phyloP scores from a whole-genome alignment of 164 flowering plant genomes.

The Hamamelis virginiana region DNA sequence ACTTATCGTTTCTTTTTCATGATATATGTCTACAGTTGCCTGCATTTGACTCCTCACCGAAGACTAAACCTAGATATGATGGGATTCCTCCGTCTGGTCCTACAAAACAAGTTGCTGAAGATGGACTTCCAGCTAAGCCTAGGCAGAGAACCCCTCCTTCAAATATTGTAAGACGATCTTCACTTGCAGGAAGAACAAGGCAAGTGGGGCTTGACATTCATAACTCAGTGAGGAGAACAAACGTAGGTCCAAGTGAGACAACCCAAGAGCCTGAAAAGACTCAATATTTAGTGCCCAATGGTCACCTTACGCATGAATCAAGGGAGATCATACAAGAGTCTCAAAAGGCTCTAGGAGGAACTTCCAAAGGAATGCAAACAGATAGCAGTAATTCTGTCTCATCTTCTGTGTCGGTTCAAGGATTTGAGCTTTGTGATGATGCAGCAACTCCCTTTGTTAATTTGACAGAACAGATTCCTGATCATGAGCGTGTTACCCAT shows the following conservation, averaged over 20 bases:
- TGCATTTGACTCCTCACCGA: slow-evolving; percentile 58
- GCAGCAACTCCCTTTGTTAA: slow-evolving; percentile 34
- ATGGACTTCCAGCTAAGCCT: slow-evolving; percentile 48
- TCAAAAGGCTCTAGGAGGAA: slow-evolving; percentile 23
- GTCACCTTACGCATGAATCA: slow-evolving; percentile 13
- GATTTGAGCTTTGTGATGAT: slow-evolving; percentile 44
- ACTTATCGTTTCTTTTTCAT: not conserved
- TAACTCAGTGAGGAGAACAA: slow-evolving; percentile 21
- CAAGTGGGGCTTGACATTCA: slow-evolving; percentile 40
- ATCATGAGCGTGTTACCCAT: slow-evolving; percentile 25
- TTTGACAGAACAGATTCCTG: slow-evolving; percentile 25
- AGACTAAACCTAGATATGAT: slow-evolving; percentile 66
- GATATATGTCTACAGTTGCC: slow-evolving; percentile 52
- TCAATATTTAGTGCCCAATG: slow-evolving; percentile 23
- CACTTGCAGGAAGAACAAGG: slow-evolving; percentile 53
- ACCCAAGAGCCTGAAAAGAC: slow-evolving; percentile 33
- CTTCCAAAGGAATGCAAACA: slow-evolving; percentile 40
- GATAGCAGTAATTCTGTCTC: slow-evolving; percentile 59
- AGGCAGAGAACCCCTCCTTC: slow-evolving; percentile 67
- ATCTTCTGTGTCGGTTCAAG: slow-evolving; percentile 61
- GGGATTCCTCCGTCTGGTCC: slow-evolving; percentile 57
- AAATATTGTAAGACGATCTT: slow-evolving; percentile 44
- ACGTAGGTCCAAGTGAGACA: slow-evolving; percentile 28
- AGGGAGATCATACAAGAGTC: slow-evolving; percentile 26
- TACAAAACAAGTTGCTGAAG: slow-evolving; percentile 52